These are phyloP conservation scores for Diaporthe vexans DNA, from an alignment of 2,329 filamentous ascomycete species.

Conservation along the genomic window DNA sequence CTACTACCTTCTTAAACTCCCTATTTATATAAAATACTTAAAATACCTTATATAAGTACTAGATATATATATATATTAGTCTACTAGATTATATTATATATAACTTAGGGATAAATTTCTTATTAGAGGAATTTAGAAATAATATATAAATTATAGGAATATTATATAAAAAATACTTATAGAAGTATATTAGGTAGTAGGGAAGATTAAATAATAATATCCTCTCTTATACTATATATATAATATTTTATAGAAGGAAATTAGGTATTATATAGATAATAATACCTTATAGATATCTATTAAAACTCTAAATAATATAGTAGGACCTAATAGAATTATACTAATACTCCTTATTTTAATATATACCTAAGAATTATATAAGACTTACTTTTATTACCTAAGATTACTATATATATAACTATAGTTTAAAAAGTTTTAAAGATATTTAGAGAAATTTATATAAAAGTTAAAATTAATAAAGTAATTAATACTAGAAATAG, in stretches of 20 bases:
- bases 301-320: neutral
- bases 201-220: no score
- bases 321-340: neutral
- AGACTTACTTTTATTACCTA: neutral
- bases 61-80: no score
- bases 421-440: neutral
- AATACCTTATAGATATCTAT: neutral
- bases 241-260: neutral
- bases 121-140: neutral
- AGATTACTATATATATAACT: neutral
- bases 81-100: no score
- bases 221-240: neutral
- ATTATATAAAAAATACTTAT: no score
- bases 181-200: no score
- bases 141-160: no score
- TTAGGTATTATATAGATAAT: neutral
- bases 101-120: no score
- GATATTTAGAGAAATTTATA: neutral
- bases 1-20: neutral
- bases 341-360: neutral
- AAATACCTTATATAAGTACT: neutral
- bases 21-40: neutral
- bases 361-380: neutral
- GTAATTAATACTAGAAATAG: neutral
- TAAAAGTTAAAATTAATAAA: neutral